Evolutionary conservation across 176 grass and related monocot species (phyloP), one percentile per base, ranked within the genome.

Genomic region (Tuctoria greenei): DNA sequence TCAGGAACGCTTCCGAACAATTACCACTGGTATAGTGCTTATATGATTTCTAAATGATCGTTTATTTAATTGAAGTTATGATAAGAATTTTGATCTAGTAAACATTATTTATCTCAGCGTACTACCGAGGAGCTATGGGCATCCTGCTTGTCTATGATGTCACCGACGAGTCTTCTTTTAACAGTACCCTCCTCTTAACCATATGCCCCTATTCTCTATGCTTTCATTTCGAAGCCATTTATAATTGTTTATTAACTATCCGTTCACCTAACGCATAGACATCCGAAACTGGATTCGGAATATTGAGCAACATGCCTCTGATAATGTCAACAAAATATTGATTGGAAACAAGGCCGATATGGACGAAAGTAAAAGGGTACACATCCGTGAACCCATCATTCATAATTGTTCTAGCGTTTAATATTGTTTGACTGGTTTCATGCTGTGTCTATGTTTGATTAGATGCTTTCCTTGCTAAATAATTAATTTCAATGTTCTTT

Each of bases 261-360:
- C 28, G 2, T 65, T 60, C 39, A 69, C 47, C 45, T 43, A 52
- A 84, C 61, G 70, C 67, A 74, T 56, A 89, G 94, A 93, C 75
- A 97, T 97, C 72, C 69, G 94, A 71, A 97, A 97, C 88, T 97
- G 94, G 94, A 97, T 97, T 74, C 84, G 90, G 79, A 93, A 97
- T 36, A 97, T 97, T 17, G 94, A 97, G 67, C 94, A 97, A 65
- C 94, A 97, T 83, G 94, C 94, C 80, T 97, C 91, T 83, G 94
- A 97, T 77, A 93, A 93, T 86, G 94, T 93, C 54, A 97, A 91
- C 82, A 97, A 97, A 85, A 93, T 97, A 39, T 81, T 97, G 81
- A 86, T 97, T 23, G 94, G 94, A 58, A 97, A 97, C 81, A 97
- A 97, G 85, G 94, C 94, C 39, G 94, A 97, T 80, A 97, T 97